phyloP scores from a whole-genome alignment of 164 flowering plant species.

The Protea cynaroides region DNA sequence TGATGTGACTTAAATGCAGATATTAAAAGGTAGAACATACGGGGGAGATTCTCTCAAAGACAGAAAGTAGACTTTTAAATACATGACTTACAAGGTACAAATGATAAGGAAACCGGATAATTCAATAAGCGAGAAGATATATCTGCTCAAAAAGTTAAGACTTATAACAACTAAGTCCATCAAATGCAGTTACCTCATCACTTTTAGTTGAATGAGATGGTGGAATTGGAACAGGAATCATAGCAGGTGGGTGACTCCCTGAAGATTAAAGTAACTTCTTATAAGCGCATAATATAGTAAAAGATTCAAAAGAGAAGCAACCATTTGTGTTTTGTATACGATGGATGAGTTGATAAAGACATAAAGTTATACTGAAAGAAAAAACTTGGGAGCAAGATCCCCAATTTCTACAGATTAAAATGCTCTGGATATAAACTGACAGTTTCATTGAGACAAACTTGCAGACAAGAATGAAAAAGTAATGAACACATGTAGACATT shows the following conservation, averaged over 20 bases:
- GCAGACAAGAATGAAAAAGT: not conserved
- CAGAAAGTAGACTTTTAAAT: too few relatives aligned
- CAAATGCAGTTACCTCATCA: conserved; percentile 48
- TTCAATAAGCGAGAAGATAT: too few relatives aligned
- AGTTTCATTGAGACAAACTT: too few relatives aligned
- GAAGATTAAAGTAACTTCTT: conserved; percentile 13
- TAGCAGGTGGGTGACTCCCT: conserved; percentile 83
- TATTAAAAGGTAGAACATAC: not conserved
- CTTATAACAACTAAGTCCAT: not conserved
- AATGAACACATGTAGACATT: not conserved
- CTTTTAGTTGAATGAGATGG: conserved; percentile 37
- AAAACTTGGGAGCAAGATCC: not conserved
- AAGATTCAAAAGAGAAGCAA: too few relatives aligned
- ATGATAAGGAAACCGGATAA: too few relatives aligned
- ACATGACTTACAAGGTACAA: too few relatives aligned
- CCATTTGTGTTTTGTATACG: too few relatives aligned
- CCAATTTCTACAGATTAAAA: not conserved
- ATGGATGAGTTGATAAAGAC: not conserved
- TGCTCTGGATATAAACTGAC: not conserved
- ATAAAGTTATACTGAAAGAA: not conserved
- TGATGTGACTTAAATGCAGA: not conserved
- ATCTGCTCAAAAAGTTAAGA: too few relatives aligned
- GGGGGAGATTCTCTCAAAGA: too few relatives aligned
- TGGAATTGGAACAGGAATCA: conserved; percentile 84
- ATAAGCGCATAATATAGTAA: not conserved